Base-by-base conservation (phyloP, 306 rosid species). In the Delonix regia region DNA sequence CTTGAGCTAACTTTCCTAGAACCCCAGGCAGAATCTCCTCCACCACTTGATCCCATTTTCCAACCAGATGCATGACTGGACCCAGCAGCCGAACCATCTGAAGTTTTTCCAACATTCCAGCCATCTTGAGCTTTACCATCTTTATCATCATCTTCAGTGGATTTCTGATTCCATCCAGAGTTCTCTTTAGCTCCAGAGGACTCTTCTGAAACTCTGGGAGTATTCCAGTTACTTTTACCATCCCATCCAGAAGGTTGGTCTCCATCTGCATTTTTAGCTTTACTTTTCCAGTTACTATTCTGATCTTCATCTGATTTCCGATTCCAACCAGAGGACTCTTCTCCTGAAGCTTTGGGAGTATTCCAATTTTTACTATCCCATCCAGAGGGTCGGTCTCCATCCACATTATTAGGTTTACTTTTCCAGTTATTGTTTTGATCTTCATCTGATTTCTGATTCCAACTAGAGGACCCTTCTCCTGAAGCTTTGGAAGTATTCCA, bases 261-360 rank as follows among this genome's bases (percentile, higher is more conserved):
- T 47, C 71, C 80, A 66, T 72, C 75, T 3, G 6, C n/a, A 47
- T 4, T 0, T 18, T 14, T 47, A 13, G 52, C 13, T 4, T 47
- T 47, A 47, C 6, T 47, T 14, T 47, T 47, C 52, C 52, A 14
- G 2, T 8, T 21, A 48, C 2, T 9, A 48, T 16, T 21, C 55
- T 48, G 55, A 47, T 47, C 15, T 45, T 45, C 13, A 45, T 45
- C 51, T 2, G 41, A 51, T 61, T 67, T 67, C 21, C 12, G 25
- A 77, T 49, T 72, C 87, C 88, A 84, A 55, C 56, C 59, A 59
- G 83, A 63, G 27, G 81, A 59, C 42, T 71, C 64, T 0, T 18
- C 75, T 80, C 48, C 72, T 42, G 65, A 47, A 59, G 38, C 13
- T 21, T 53, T 45, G 6, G 51, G 15, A 13, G 18, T 4, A 45